Evolutionary conservation across 495 filamentous ascomycete species (phyloP).

Genomic region (Melanomma pulvis-pyrius): DNA sequence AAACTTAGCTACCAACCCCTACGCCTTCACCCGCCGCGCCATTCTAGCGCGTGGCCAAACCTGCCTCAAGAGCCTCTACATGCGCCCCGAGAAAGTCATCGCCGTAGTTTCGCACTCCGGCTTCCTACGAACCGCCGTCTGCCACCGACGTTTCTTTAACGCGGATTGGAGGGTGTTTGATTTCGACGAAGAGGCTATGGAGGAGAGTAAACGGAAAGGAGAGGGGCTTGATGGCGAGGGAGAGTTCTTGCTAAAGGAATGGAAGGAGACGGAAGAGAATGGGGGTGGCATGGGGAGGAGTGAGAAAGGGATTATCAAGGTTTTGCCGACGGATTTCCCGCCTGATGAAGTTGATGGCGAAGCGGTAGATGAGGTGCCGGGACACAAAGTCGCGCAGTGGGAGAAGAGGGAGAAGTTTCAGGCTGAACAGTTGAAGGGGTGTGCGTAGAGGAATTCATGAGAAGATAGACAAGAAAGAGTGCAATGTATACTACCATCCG

Average conservation of each 20-base stretch:
- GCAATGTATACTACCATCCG: no score
- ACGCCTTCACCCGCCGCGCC: slow-evolving; percentile 52
- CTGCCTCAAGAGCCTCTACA: slow-evolving; percentile 52
- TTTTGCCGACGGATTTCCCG: slow-evolving; percentile 35
- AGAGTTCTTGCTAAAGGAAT: slow-evolving; percentile 36
- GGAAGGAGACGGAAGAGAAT: slow-evolving; percentile 40
- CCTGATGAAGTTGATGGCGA: slow-evolving; percentile 21
- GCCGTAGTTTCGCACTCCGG: slow-evolving; percentile 63
- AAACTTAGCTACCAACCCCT: slow-evolving; percentile 42
- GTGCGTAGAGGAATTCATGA: no score
- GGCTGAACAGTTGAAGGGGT: not conserved
- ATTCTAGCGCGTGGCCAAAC: slow-evolving; percentile 54
- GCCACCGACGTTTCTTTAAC: slow-evolving; percentile 56
- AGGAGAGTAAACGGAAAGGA: slow-evolving; percentile 11
- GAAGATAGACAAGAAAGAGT: no score
- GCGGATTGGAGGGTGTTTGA: slow-evolving; percentile 67
- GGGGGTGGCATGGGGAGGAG: slow-evolving; percentile 43
- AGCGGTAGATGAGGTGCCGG: slow-evolving; percentile 6
- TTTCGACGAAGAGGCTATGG: slow-evolving; percentile 48
- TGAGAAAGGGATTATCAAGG: slow-evolving; percentile 31
- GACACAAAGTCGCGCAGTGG: not conserved
- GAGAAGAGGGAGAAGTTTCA: not conserved
- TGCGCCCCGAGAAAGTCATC: slow-evolving; percentile 61
- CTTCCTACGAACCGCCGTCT: slow-evolving; percentile 55
- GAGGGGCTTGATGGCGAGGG: slow-evolving; percentile 19